Evolutionary conservation across 495 filamentous ascomycete genomes (phyloP).

Genomic region (Sporormia fimetaria): DNA sequence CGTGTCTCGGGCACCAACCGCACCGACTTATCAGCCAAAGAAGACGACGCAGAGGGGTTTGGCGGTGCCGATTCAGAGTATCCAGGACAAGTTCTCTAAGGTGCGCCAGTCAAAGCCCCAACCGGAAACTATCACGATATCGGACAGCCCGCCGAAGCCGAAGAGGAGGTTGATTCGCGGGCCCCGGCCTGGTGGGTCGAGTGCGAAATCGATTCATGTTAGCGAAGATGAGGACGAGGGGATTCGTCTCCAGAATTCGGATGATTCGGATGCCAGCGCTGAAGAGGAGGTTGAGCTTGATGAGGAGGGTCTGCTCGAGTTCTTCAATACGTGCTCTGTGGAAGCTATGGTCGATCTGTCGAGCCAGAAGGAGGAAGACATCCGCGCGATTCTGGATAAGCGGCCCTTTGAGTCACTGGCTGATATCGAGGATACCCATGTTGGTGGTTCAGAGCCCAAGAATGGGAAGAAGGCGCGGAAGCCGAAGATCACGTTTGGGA

Average conservation of each 20-base stretch:
- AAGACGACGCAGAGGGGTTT: conserved; percentile 45
- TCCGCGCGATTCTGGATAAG: conserved; percentile 51
- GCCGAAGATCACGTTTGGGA: conserved; percentile 45
- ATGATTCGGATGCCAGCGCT: conserved; percentile 45
- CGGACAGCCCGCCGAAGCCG: conserved; percentile 15
- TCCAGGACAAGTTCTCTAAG: conserved; percentile 51
- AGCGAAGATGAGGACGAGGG: conserved; percentile 17
- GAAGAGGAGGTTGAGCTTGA: conserved; percentile 35
- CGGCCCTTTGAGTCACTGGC: conserved; percentile 57
- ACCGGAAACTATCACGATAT: neutral
- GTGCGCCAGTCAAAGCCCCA: conserved; percentile 14
- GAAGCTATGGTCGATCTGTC: conserved; percentile 70
- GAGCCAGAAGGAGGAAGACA: conserved; percentile 52
- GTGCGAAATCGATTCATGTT: neutral
- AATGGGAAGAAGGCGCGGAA: conserved; percentile 35
- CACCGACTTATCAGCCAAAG: conserved; percentile 8
- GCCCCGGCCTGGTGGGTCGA: conserved; percentile 4
- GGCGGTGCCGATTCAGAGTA: conserved; percentile 45
- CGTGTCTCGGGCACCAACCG: neutral
- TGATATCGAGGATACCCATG: conserved; percentile 50
- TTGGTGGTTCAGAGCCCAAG: conserved; percentile 39
- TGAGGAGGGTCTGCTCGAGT: conserved; percentile 55
- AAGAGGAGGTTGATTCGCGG: conserved; percentile 26
- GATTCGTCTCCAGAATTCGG: conserved; percentile 31
- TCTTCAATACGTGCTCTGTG: conserved; percentile 67